phyloP scores from a whole-genome alignment of 2,329 filamentous ascomycete genomes.

The Colletotrichum sp. region DNA sequence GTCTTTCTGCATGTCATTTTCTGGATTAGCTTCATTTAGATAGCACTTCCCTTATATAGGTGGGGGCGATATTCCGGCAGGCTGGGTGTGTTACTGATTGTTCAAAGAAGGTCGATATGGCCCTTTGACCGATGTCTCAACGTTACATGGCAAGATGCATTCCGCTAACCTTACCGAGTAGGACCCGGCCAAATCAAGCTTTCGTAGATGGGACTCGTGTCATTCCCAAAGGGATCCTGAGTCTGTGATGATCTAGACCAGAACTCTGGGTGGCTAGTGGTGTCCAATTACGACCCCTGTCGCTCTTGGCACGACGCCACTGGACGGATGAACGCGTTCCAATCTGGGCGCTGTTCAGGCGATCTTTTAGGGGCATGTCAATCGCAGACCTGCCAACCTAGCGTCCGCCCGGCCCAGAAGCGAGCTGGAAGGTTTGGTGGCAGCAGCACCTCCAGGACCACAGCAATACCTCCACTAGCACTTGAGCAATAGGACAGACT shows the following conservation, averaged over 20 bases:
- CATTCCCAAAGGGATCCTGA: neutral
- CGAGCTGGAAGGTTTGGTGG: neutral
- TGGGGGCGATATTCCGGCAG: neutral
- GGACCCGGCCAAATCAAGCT: neutral
- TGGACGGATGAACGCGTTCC: neutral
- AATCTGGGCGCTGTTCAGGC: neutral
- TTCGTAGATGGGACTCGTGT: neutral
- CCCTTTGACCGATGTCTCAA: neutral
- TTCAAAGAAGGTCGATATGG: neutral
- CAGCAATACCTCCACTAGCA: neutral
- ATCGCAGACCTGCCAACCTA: neutral
- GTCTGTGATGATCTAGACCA: neutral
- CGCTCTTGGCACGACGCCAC: neutral
- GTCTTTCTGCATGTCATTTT: neutral
- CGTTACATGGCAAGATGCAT: neutral
- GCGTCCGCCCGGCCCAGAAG: neutral
- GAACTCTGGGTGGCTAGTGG: neutral
- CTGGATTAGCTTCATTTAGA: neutral
- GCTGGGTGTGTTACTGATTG: neutral
- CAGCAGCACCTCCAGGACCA: neutral
- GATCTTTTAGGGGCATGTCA: constrained; percentile 10
- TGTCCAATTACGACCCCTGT: constrained; percentile 11
- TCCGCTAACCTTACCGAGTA: neutral
- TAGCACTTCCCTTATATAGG: neutral
- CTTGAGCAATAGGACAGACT: neutral